Evolutionary conservation across 225 moss, liverwort and hornwort species (phyloP).

Genomic region (Physcomitrium patens): DNA sequence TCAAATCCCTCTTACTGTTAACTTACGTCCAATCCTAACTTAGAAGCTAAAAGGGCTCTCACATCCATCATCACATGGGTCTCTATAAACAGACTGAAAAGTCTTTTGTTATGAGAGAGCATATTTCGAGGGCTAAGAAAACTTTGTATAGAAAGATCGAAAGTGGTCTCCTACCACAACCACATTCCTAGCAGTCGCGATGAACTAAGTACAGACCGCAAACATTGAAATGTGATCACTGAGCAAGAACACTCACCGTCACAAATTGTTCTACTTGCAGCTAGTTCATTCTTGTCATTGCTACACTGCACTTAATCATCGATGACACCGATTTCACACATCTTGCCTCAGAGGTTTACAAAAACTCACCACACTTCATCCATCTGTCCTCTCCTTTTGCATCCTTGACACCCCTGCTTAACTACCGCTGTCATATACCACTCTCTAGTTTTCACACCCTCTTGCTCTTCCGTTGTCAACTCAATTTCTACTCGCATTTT

Average conservation of each 20-base stretch:
- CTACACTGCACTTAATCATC: not conserved
- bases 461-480: too few species aligned
- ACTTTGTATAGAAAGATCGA: not conserved
- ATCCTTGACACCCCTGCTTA: too few species aligned
- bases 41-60: conserved; percentile 13
- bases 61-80: not conserved
- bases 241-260: not conserved
- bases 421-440: too few species aligned
- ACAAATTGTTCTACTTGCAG: not conserved
- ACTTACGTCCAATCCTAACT: not conserved
- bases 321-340: not conserved
- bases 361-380: not conserved
- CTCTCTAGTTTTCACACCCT: too few species aligned
- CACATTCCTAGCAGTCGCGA: not conserved
- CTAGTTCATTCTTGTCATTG: not conserved
- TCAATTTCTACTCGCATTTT: too few species aligned
- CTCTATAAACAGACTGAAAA: not conserved
- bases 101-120: not conserved
- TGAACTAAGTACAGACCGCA: not conserved
- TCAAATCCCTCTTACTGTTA: not conserved
- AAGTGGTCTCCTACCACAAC: too few species aligned
- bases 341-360: not conserved
- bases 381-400: not conserved
- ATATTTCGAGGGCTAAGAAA: not conserved
- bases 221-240: not conserved